Evolutionary conservation across 2,329 filamentous ascomycete species (phyloP), one percentile per base, ranked within the genome.

Genomic region (Fusarium armeniacum): DNA sequence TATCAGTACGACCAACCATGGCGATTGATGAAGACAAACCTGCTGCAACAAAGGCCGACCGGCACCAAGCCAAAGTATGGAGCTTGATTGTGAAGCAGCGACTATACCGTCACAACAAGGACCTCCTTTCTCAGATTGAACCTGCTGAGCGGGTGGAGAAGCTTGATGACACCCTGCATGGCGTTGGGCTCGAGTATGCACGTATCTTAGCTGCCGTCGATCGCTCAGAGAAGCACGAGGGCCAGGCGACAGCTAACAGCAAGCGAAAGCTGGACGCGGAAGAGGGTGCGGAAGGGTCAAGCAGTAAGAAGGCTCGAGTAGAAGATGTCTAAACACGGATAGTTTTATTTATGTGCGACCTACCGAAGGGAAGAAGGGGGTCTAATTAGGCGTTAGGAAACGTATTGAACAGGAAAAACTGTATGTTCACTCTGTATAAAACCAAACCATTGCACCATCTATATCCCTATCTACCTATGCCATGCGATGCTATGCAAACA

Each of bases 31-130:
- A 76, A 78, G 83, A 76, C 76, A 79, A 66, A 74, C 81, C 73
- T 76, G 78, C 74, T 16, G 73, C 85, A 1, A 85, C 85, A 5
- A 85, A 86, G 59, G 83, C 83, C 45, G 86, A 91, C 69, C 85
- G 89, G 70, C 84, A 90, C 28, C 83, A 86, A 52, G 92, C 91
- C 76, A 87, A 85, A 67, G 85, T 93, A 45, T 97, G 92, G 91
- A 84, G 90, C 32, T 78, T 95, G 26, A 83, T 93, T 43, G 88
- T 91, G n/a, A 96, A 96, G 81, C 87, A 92, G 73, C 84, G 93
- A 36, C 82, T 97, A 6, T 94, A 92, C 76, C 85, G 87, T 45
- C 91, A 93, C 73, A 95, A 96, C 75, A 86, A 85, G 60, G 90
- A 94, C 71, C 80, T 87, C 4, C 83, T 97, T 15, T 86, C 87